phyloP scores from a whole-genome alignment of 768 basidiomycete species.

The Bullera alba region DNA sequence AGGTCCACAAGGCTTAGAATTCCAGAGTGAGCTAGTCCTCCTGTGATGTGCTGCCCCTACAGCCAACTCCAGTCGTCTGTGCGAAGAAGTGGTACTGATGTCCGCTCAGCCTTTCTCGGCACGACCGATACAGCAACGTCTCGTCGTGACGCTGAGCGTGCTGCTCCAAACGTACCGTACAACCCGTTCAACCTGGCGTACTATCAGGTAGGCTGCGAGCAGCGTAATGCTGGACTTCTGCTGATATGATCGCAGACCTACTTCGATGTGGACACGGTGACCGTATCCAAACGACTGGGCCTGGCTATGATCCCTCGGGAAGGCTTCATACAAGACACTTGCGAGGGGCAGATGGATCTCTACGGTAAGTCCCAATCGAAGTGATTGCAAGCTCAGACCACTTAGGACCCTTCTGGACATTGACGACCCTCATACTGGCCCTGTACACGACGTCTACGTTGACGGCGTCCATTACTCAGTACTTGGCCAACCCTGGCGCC shows the following conservation, averaged over 20 bases:
- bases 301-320: constrained; percentile 37
- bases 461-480: constrained; percentile 77
- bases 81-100: too few species aligned
- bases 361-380: constrained; percentile 35
- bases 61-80: too few species aligned
- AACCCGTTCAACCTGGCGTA: constrained; percentile 43
- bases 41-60: too few species aligned
- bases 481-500: constrained; percentile 54
- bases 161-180: too few species aligned
- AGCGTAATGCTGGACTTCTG: too few species aligned
- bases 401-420: constrained; percentile 94
- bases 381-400: constrained; percentile 40
- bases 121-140: too few species aligned
- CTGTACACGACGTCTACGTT: constrained; percentile 92
- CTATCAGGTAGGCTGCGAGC: constrained; percentile 29
- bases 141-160: too few species aligned
- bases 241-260: constrained; percentile 18
- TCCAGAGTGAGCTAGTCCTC: constrained; percentile 37
- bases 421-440: constrained; percentile 86
- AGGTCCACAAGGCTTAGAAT: constrained; percentile 31
- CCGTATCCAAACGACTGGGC: constrained; percentile 31
- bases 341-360: constrained; percentile 43
- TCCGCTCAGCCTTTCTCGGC: too few species aligned
- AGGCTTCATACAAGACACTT: constrained; percentile 40
- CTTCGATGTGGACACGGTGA: constrained; percentile 42